A percentile compares a stretch with the other conserved stretches of the same genome.
These are phyloP conservation scores for Alternaria metachromatica DNA, from an alignment of 2,329 filamentous ascomycete genomes.

Conservation along the genomic window DNA sequence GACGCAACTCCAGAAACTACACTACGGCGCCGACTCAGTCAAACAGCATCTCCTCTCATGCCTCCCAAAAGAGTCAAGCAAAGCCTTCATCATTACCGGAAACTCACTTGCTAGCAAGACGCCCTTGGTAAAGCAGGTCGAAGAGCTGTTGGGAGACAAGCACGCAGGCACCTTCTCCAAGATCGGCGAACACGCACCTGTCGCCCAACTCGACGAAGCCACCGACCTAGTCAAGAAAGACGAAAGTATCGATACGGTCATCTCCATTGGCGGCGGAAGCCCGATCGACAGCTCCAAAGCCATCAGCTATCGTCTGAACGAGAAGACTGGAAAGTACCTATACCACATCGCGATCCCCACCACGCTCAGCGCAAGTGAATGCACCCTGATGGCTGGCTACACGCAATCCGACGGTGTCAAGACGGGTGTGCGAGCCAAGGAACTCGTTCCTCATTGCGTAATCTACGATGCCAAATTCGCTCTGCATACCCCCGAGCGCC, in stretches of 20 bases:
- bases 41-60: conserved; percentile 54
- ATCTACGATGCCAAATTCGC: conserved; percentile 62
- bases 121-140: conserved; percentile 58
- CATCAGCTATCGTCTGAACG: conserved; percentile 44
- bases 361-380: conserved; percentile 60
- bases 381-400: conserved; percentile 60
- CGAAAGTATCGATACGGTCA: conserved; percentile 59
- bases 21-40: conserved; percentile 59
- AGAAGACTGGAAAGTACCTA: conserved; percentile 43
- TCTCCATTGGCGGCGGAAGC: conserved; percentile 62
- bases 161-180: conserved; percentile 63
- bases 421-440: conserved; percentile 52
- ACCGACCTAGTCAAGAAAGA: conserved; percentile 56
- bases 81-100: conserved; percentile 65
- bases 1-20: conserved; percentile 57
- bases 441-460: conserved; percentile 57
- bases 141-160: conserved; percentile 54
- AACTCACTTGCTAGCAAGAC: conserved; percentile 62
- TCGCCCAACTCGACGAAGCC: conserved; percentile 61
- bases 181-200: conserved; percentile 63
- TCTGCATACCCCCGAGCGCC: conserved; percentile 56
- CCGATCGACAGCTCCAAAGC: conserved; percentile 60
- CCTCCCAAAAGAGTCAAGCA: conserved; percentile 55
- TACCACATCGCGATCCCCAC: conserved; percentile 51
- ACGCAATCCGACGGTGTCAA: conserved; percentile 59